Conservation (phyloP, 2,329 filamentous ascomycete species). For the Drechslera avenae region DNA sequence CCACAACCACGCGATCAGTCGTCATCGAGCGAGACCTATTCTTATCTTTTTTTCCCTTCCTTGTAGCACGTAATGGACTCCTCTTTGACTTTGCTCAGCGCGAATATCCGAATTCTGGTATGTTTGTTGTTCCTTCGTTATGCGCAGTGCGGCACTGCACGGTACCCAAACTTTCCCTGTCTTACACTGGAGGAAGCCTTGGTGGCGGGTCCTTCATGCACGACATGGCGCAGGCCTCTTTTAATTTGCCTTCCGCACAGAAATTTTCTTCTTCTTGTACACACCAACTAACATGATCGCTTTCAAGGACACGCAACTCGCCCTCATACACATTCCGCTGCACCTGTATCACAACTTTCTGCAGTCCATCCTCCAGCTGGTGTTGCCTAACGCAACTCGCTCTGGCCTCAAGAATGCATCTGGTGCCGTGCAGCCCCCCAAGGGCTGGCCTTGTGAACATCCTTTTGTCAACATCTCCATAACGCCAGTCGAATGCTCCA, state of each 20-base stretch:
- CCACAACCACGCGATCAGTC: constrained; percentile 36
- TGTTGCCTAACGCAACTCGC: constrained; percentile 67
- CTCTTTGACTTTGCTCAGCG: constrained; percentile 54
- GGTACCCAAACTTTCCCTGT: constrained; percentile 20
- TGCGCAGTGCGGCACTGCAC: constrained; percentile 28
- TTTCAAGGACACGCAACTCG: constrained; percentile 79
- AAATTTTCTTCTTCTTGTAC: constrained; percentile 22
- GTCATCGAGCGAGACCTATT: constrained; percentile 34
- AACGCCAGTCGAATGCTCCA: constrained; percentile 88
- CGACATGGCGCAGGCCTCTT: constrained; percentile 38
- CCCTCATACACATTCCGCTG: constrained; percentile 87
- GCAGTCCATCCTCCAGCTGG: constrained; percentile 82
- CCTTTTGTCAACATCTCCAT: constrained; percentile 92
- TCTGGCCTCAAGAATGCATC: constrained; percentile 29
- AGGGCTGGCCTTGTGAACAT: constrained; percentile 61
- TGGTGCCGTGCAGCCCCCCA: constrained; percentile 42
- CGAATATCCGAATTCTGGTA: constrained; percentile 57
- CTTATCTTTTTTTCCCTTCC: constrained; percentile 42
- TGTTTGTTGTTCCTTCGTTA: constrained; percentile 37
- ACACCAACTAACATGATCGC: constrained; percentile 44
- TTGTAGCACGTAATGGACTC: constrained; percentile 48
- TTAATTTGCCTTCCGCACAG: constrained; percentile 38
- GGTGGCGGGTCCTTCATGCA: constrained; percentile 34
- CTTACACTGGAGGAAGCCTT: constrained; percentile 33
- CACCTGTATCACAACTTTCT: constrained; percentile 77